phyloP scores from a whole-genome alignment of 108 stramenopile genomes.

The Cyclotella cryptica region DNA sequence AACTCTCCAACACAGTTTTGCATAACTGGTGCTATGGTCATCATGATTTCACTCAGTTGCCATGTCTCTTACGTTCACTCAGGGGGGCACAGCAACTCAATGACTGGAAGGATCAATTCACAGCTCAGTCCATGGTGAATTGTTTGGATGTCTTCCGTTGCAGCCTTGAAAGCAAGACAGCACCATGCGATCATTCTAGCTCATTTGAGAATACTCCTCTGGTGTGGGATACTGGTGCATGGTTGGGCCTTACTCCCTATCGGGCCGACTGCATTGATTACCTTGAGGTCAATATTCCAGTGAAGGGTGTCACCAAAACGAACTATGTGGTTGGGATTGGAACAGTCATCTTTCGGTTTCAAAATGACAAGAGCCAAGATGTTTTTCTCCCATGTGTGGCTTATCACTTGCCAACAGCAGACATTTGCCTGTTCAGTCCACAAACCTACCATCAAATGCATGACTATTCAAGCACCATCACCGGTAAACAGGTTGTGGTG shows the following conservation, averaged over 20 bases:
- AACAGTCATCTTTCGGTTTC: background rate
- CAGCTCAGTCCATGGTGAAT: too few relatives aligned
- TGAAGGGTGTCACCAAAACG: background rate
- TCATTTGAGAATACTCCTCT: background rate
- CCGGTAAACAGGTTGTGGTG: background rate
- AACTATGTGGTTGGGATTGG: too few relatives aligned
- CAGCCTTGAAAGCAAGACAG: too few relatives aligned
- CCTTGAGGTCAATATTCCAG: background rate
- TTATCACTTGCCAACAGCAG: background rate
- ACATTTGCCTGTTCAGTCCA: background rate
- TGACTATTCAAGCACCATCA: background rate
- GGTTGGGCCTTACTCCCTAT: slow-evolving; percentile 1
- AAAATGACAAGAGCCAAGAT: too few relatives aligned
- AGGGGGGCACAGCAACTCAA: too few relatives aligned
- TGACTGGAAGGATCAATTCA: too few relatives aligned
- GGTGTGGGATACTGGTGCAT: slow-evolving; percentile 10
- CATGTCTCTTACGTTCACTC: too few relatives aligned
- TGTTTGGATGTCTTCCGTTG: too few relatives aligned
- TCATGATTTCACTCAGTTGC: too few relatives aligned
- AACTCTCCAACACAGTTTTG: too few relatives aligned
- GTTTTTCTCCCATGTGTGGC: background rate
- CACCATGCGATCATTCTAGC: too few relatives aligned
- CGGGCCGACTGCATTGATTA: slow-evolving; percentile 3
- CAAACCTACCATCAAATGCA: background rate
- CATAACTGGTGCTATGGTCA: too few relatives aligned